Base-by-base conservation (phyloP, 768 basidiomycete genomes). In the Boletus bicolor region DNA sequence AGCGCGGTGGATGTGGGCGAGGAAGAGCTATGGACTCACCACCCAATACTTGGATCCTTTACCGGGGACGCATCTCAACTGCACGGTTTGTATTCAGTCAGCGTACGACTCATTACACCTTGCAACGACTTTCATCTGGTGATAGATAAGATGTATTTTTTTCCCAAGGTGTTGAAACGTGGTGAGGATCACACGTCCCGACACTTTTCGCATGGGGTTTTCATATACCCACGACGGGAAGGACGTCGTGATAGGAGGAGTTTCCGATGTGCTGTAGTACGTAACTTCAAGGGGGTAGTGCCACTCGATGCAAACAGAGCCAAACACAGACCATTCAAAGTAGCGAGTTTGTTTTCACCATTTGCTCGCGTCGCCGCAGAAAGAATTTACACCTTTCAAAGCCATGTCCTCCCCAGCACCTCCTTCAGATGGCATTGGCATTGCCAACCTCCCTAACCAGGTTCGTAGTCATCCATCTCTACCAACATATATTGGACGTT, bases 381-480 rank as follows among this genome's bases (percentile, higher is more conserved):
- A 60, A 55, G 47, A 34, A 57, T 24, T 54, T 56, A 36, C 41
- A 46, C 46, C 17, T 32, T 37, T 44, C 19, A 49, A 44, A 60
- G 56, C 55, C 63, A 72, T 71, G 69, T 48, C 71, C 37, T 53
- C 66, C 49, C 59, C 67, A 28, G 63, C 64, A 34, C 66, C 71
- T 10, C 62, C 77, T 54, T 79, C 79, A 57, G 89, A 91, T 73
- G 91, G 91, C 60, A 92, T 93, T 73, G 93, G 93, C 62, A 94
- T 95, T 69, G 91, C 93, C 70, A 98, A 98, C 79, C 81, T 99
- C 64, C 97, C 96, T 49, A 98, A 98, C 82, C 97, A 98, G 84
- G 94, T 94, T 48, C 59, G 82, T 68, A 10, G 24, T 41, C 17
- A 9, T 4, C 0, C n/a, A 5, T 59, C 21, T 17, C 5, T 35